phyloP scores from a whole-genome alignment of 805 yeast species.

The Candida vartiovaarae region DNA sequence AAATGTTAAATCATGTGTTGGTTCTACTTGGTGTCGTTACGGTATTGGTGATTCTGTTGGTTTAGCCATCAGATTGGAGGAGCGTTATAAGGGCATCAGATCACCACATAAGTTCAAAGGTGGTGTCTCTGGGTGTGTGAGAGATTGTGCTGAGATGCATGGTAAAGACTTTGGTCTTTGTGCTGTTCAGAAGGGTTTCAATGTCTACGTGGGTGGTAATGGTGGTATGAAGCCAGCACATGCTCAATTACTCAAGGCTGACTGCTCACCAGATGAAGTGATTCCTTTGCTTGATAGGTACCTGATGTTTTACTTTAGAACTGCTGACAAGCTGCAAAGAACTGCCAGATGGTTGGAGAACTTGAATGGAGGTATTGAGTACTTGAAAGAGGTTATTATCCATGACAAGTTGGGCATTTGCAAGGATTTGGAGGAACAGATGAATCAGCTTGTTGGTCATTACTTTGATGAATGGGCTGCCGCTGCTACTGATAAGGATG shows the following conservation, averaged over 20 bases:
- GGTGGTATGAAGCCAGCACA: conserved; percentile 36
- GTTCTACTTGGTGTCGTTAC: conserved; percentile 33
- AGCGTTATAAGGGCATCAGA: conserved; percentile 31
- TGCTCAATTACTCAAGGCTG: conserved; percentile 27
- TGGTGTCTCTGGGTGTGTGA: conserved; percentile 32
- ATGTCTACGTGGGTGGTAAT: conserved; percentile 32
- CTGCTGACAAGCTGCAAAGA: conserved; percentile 31
- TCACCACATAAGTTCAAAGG: conserved; percentile 34
- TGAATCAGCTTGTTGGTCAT: conserved; percentile 26
- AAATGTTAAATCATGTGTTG: conserved; percentile 33
- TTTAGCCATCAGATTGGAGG: conserved; percentile 30
- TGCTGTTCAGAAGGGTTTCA: conserved; percentile 31
- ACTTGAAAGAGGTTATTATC: conserved; percentile 28
- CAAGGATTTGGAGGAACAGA: conserved; percentile 28
- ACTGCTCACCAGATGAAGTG: conserved; percentile 30
- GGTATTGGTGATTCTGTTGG: conserved; percentile 35
- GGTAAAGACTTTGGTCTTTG: conserved; percentile 32
- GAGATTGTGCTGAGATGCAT: conserved; percentile 34
- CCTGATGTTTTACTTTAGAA: conserved; percentile 31
- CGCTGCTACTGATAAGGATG: conserved; percentile 17
- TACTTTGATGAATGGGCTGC: conserved; percentile 31
- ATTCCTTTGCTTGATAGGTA: conserved; percentile 31
- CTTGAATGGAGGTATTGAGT: conserved; percentile 31
- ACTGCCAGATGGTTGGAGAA: conserved; percentile 34
- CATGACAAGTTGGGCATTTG: conserved; percentile 30